phyloP scores from a whole-genome alignment of 2,329 filamentous ascomycete species.

The Neofusicoccum laricinum region DNA sequence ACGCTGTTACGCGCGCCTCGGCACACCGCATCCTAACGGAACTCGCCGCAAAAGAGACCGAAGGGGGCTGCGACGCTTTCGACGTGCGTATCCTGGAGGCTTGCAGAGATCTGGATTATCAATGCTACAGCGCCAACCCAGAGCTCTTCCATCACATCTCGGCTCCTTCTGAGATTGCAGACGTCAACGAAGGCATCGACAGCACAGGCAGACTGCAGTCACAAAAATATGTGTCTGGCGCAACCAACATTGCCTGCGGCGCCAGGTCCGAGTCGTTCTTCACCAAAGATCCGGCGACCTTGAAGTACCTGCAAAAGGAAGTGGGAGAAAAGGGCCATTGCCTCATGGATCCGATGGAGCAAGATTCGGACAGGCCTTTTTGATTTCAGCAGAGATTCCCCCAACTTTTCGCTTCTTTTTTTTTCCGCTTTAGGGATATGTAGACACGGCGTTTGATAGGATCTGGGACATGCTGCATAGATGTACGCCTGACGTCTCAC shows the following conservation, averaged over 20 bases:
- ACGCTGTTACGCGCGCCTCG: slow-evolving; percentile 34
- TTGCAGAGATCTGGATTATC: slow-evolving; percentile 34
- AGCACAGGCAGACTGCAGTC: slow-evolving; percentile 10
- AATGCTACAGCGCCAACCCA: slow-evolving; percentile 36
- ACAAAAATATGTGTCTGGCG: not conserved
- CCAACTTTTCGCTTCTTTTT: not conserved
- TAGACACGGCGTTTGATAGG: not conserved
- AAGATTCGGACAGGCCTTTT: slow-evolving; percentile 16
- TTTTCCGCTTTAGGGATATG: not conserved
- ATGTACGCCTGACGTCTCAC: not conserved
- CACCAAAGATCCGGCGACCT: slow-evolving; percentile 22
- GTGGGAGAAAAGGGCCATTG: slow-evolving; percentile 27
- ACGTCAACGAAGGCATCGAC: slow-evolving; percentile 20
- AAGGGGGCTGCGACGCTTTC: slow-evolving; percentile 29
- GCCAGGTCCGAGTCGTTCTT: slow-evolving; percentile 26
- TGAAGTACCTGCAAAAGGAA: slow-evolving; percentile 27
- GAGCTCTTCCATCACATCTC: slow-evolving; percentile 41
- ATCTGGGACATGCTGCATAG: not conserved
- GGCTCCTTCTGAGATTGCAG: slow-evolving; percentile 31
- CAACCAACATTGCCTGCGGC: slow-evolving; percentile 34
- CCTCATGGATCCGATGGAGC: slow-evolving; percentile 21
- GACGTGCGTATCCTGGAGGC: slow-evolving; percentile 40
- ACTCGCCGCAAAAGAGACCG: slow-evolving; percentile 18
- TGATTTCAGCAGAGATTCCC: slow-evolving; percentile 11
- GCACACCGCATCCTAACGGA: slow-evolving; percentile 29